These are phyloP conservation scores for Leccinum incarnatum DNA, from an alignment of 768 basidiomycete species.

Conservation along the genomic window DNA sequence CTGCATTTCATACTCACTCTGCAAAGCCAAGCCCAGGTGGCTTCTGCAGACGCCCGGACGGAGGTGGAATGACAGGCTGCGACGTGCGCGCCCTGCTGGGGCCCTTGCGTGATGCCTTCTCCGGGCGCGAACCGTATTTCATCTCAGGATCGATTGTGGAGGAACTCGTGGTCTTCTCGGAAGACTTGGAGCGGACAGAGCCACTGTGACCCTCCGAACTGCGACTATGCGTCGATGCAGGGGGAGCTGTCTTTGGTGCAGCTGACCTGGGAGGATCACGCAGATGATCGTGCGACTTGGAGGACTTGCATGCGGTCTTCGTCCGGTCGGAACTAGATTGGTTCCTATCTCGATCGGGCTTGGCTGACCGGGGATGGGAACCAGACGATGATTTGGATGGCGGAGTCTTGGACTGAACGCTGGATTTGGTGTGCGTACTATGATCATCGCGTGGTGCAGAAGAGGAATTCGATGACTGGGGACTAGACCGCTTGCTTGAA, in stretches of 20 bases:
- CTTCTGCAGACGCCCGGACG: slow-evolving; percentile 23
- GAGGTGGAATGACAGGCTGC: slow-evolving; percentile 31
- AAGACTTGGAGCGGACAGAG: slow-evolving; percentile 14
- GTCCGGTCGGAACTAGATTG: slow-evolving; percentile 18
- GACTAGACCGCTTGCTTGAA: slow-evolving; percentile 22
- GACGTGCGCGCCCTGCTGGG: slow-evolving; percentile 15
- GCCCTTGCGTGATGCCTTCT: slow-evolving; percentile 12
- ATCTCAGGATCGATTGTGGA: not conserved
- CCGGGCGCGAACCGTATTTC: slow-evolving; percentile 8
- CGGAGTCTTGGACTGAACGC: slow-evolving; percentile 11
- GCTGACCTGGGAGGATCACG: slow-evolving; percentile 18
- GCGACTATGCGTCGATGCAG: slow-evolving; percentile 13
- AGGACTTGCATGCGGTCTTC: slow-evolving; percentile 15
- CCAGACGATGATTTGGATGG: slow-evolving; percentile 15
- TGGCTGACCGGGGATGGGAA: slow-evolving; percentile 16
- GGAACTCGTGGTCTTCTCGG: slow-evolving; percentile 11
- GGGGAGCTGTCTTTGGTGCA: slow-evolving; percentile 3
- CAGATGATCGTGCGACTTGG: slow-evolving; percentile 25
- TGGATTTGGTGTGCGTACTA: slow-evolving; percentile 7
- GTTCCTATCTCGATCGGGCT: slow-evolving; percentile 11
- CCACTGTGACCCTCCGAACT: slow-evolving; percentile 9
- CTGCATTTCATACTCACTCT: slow-evolving; percentile 24
- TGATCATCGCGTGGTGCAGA: slow-evolving; percentile 16
- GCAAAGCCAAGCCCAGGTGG: slow-evolving; percentile 22
- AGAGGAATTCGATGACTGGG: slow-evolving; percentile 7